A percentile compares a stretch with the other conserved stretches of the same genome.
phyloP scores from a whole-genome alignment of 148 eudicot genomes.

The Silene latifolia region DNA sequence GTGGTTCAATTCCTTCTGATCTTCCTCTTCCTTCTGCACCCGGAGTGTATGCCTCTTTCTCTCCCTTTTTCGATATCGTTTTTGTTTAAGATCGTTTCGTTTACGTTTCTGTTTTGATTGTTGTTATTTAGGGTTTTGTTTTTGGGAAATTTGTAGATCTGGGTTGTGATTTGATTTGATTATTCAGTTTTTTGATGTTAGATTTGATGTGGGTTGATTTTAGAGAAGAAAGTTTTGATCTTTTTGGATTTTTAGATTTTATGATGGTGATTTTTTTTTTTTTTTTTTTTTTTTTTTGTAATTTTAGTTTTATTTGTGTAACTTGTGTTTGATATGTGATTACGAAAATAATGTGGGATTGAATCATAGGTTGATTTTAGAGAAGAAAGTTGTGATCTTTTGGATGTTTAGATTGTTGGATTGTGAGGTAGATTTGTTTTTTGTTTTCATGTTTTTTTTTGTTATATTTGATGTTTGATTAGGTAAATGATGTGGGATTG shows the following conservation, averaged over 20 bases:
- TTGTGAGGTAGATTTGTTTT: background rate
- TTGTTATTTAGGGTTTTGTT: background rate
- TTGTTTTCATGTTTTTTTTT: no score
- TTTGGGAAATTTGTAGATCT: conserved; percentile 22
- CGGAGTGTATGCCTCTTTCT: conserved; percentile 59
- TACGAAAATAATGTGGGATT: background rate
- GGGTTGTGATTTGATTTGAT: background rate
- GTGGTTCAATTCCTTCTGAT: conserved; percentile 96
- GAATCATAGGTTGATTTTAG: background rate
- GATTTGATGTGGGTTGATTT: conserved; percentile 8
- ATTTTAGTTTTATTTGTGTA: no score
- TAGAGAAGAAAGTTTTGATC: background rate
- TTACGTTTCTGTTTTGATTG: background rate
- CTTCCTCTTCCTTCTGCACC: conserved; percentile 95
- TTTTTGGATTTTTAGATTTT: background rate
- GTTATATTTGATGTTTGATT: background rate
- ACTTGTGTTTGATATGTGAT: background rate
- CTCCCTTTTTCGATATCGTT: background rate
- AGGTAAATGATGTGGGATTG: background rate
- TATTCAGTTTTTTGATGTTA: background rate
- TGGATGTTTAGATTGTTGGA: background rate
- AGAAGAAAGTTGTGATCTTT: background rate
- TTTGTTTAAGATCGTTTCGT: background rate
- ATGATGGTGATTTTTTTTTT: no score
- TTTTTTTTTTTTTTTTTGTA: no score